These are phyloP conservation scores for Schwanniomyces vanrijiae DNA, from an alignment of 805 yeast genomes.

Conservation along the genomic window DNA sequence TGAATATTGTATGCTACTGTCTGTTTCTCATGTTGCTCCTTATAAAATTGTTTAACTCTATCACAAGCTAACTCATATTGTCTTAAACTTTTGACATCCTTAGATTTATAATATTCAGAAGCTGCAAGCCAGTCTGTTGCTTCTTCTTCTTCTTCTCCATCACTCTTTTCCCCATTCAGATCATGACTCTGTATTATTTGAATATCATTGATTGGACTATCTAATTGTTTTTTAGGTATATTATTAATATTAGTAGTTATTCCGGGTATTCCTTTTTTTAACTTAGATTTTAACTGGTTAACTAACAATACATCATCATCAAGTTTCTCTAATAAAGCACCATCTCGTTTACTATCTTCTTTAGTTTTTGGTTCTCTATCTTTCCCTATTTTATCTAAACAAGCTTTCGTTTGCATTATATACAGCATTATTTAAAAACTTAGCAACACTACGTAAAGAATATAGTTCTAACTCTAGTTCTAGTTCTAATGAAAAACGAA, in stretches of 20 bases:
- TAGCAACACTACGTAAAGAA: neutral
- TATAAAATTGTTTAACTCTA: conserved; percentile 63
- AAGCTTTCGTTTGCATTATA: neutral
- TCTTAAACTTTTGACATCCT: conserved; percentile 48
- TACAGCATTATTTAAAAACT: neutral
- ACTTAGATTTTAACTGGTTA: conserved; percentile 19
- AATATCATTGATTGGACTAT: neutral
- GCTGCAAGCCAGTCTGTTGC: conserved; percentile 22
- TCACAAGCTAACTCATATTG: conserved; percentile 71
- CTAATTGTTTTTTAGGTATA: neutral
- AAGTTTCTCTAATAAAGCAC: conserved; percentile 20
- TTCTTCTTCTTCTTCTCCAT: conserved; percentile 6
- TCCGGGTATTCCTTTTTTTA: conserved; percentile 3
- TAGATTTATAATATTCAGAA: conserved; percentile 28
- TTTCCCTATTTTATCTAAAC: neutral
- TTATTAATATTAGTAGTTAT: neutral
- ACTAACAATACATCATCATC: conserved; percentile 27
- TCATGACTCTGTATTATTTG: neutral
- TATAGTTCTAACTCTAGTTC: neutral
- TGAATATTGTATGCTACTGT: conserved; percentile 73
- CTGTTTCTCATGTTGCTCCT: conserved; percentile 67
- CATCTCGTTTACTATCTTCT: neutral
- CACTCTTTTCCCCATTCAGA: neutral
- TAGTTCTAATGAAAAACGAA: neutral
- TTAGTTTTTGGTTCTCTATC: neutral